Evolutionary conservation across 2,329 filamentous ascomycete species (phyloP), one percentile per base, ranked within the genome.

Genomic region (Colletotrichum melonis): DNA sequence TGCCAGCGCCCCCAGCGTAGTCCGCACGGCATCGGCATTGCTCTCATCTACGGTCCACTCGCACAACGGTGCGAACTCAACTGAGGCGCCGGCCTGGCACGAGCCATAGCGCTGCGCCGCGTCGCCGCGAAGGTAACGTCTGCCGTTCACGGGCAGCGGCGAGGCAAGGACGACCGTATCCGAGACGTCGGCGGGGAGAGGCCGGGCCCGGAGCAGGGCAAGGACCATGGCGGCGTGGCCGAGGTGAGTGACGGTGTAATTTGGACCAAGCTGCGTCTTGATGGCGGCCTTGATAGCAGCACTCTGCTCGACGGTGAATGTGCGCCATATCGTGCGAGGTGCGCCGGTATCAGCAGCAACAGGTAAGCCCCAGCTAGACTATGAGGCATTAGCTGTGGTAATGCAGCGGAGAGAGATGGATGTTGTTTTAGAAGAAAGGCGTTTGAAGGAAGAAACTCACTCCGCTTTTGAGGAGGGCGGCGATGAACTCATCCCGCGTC

Each of bases 201-300:
- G 58, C 11, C 22, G 16, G 24, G 42, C 35, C 4, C 22, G 58
- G 24, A 60, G 58, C 1, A 60, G 35, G 24, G 58, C 58, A 22
- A 60, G 58, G 26, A 60, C 24, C 58, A 60, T 60, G 22, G 58
- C 58, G n/a, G 58, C 58, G 26, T 60, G 58, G 8, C 58, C 58
- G 22, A 60, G 58, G 42, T 60, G 58, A 19, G 35, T 46, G 5
- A 69, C 63, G 54, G 32, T 56, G 55, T 46, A 56, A 63, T 70
- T 46, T 28, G 65, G 26, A 22, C 70, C 14, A 38, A 46, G 12
- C 6, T 28, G 4, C 24, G 19, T 35, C 2, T 46, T 60, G 24
- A 46, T 24, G 11, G 22, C 58, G 22, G 24, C 32, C 58, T 11
- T n/a, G 4, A 60, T 14, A 12, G 11, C 24, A 4, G 16, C n/a